Base-by-base conservation (phyloP, 257 asterid genomes). In the Nicotiana attenuata region DNA sequence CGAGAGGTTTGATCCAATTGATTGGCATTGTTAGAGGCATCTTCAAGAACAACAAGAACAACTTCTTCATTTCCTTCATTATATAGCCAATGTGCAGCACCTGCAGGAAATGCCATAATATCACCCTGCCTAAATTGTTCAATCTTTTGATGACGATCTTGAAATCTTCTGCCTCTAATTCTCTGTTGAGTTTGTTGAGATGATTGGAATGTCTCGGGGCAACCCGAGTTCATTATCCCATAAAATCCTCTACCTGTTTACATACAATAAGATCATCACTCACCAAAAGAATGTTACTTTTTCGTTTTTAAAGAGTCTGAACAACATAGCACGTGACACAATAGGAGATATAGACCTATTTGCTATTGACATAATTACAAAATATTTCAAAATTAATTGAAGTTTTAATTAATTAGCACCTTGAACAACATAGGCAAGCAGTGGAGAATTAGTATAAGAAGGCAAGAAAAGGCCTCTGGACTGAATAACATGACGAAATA, bases 131-230 rank as follows among this genome's bases (percentile, higher is more conserved):
- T 52, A 17, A 81, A 47, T 33, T 82, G 65, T 24, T 81, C 77
- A 14, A 87, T 53, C 56, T 69, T 84, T 65, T 84, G 89, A 73
- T 87, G 87, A 17, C 83, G 80, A 38, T 87, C 88, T 2, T 2
- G 16, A 11, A 11, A 73, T 57, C 76, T 33, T 22, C 15, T 45
- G 20, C 71, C 52, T 61, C 67, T 61, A 22, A 24, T 61, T 11
- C 67, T 15, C 8, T 61, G 67, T 13, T 13, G 68, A 24, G 7
- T 26, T 35, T 50, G 59, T 15, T 73, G 78, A 17, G 61, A 33
- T 1, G 88, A 19, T 69, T 90, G 93, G 63, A 79, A 89, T 2
- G 94, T 90, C 86, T 92, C 93, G 2, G 94, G 90, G 33, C 94
- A 92, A 3, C 94, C 94, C 7, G 93, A 91, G 24, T 89, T 35